Base-by-base conservation (phyloP, 2,329 filamentous ascomycete genomes). In the Lasiodiplodia sp. region DNA sequence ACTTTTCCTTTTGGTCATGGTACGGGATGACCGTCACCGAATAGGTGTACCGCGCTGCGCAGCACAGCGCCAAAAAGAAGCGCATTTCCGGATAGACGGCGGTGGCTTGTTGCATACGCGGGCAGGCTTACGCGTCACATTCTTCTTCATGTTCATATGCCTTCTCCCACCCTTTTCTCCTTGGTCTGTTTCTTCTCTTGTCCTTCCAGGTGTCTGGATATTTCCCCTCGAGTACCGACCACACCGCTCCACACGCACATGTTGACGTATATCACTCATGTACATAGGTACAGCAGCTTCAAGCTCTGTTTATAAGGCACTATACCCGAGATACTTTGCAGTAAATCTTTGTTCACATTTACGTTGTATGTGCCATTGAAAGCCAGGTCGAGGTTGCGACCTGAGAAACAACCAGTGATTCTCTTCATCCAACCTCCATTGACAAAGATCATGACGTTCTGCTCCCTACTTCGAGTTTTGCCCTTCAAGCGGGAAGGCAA, bases 271-370 rank as follows among this genome's bases (percentile, higher is more conserved):
- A 47, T 21, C 10, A 18, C 18, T 21, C 44, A 47, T 47, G 44
- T 47, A 47, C 18, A 47, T 47, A 47, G 44, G 44, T 47, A 47
- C 44, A 47, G 44, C 44, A 47, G 44, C 44, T 21, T 21, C 18
- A 21, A 47, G 44, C 44, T 47, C 44, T 47, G 44, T 47, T 47
- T 47, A 47, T 47, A 47, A 47, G 44, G 44, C 44, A 47, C 44
- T 21, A 47, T 47, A 47, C 44, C 44, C 44, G n/a, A 21, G n/a
- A 47, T 47, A 47, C n/a, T 1, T 47, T 6, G 40, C 16, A 44
- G 44, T 47, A 21, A 47, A 21, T 47, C 5, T n/a, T 21, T 21
- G n/a, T 47, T 47, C 21, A 18, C 44, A 47, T 10, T 47, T 21
- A 47, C 18, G n/a, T 21, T 21, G n/a, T n/a, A 21, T 21, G 14